Conservation (phyloP, 1,284 basidiomycete genomes). For the Neotropicomus parvogracilis region DNA sequence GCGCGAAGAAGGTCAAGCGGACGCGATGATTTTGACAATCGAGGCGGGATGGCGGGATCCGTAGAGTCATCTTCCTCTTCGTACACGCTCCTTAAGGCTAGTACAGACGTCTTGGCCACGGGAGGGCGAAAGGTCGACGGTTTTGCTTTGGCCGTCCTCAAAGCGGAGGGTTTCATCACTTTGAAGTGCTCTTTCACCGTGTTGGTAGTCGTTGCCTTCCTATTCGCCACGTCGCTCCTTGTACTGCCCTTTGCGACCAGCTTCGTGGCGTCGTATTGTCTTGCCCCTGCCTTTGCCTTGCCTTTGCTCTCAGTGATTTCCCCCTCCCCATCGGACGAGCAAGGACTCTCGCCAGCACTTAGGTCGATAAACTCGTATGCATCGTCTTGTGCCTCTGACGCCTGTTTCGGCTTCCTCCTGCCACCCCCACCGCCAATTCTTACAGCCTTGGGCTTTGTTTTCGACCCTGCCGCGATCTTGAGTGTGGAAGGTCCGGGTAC, state of each 20-base stretch:
- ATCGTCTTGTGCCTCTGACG: constrained; percentile 30
- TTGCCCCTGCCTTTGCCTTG: constrained; percentile 6
- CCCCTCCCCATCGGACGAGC: constrained; percentile 18
- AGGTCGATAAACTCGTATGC: constrained; percentile 30
- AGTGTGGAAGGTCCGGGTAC: constrained; percentile 5
- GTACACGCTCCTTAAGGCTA: background rate
- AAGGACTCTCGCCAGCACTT: constrained; percentile 25
- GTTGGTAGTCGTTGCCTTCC: background rate
- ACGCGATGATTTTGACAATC: constrained; percentile 21
- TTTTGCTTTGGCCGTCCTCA: constrained; percentile 9
- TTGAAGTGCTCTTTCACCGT: constrained; percentile 20
- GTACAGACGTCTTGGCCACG: background rate
- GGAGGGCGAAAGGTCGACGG: background rate
- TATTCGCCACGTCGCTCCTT: background rate
- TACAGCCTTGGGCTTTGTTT: constrained; percentile 6
- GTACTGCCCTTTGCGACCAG: background rate
- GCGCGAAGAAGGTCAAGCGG: constrained; percentile 29
- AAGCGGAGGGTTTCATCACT: constrained; percentile 13
- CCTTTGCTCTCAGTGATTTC: constrained; percentile 5
- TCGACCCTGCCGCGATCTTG: constrained; percentile 8
- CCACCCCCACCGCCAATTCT: constrained; percentile 4
- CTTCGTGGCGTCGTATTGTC: background rate
- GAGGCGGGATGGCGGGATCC: constrained; percentile 1
- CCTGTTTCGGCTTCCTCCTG: constrained; percentile 24
- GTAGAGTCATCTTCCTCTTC: constrained; percentile 13